phyloP scores from a whole-genome alignment of 768 basidiomycete genomes.

The Boletus barrowsii region DNA sequence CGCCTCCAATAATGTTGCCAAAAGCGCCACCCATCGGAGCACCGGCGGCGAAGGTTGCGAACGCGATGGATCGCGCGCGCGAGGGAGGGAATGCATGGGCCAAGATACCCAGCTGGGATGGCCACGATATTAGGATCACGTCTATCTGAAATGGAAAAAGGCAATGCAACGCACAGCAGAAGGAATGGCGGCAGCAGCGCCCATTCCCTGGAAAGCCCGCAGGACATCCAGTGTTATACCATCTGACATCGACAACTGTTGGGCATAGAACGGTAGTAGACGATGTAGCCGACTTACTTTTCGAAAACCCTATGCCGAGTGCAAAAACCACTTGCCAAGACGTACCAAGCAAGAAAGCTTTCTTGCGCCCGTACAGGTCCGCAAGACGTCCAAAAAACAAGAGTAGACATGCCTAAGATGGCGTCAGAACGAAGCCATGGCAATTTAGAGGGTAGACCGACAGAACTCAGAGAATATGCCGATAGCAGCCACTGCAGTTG shows the following conservation, averaged over 20 bases:
- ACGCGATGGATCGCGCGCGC: conserved; percentile 66
- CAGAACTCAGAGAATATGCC: conserved; percentile 66
- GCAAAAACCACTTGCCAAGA: conserved; percentile 52
- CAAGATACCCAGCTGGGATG: conserved; percentile 68
- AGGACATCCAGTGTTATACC: conserved; percentile 63
- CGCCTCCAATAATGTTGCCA: conserved; percentile 69
- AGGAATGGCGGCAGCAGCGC: conserved; percentile 72
- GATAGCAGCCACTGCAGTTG: conserved; percentile 66
- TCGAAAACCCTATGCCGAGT: conserved; percentile 62
- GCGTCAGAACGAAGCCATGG: neutral
- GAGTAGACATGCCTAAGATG: conserved; percentile 70
- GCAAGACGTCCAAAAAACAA: conserved; percentile 77
- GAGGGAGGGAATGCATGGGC: conserved; percentile 75
- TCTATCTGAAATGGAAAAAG: neutral
- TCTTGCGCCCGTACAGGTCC: conserved; percentile 75
- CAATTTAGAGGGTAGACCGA: conserved; percentile 30
- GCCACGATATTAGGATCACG: neutral
- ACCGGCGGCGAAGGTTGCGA: conserved; percentile 81
- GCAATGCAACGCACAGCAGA: conserved; percentile 49
- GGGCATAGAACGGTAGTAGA: neutral
- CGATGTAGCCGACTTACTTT: conserved; percentile 33
- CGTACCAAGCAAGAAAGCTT: conserved; percentile 61
- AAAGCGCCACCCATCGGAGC: conserved; percentile 77
- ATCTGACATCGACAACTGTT: conserved; percentile 35
- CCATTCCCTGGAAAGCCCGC: conserved; percentile 79